These are phyloP conservation scores for Allantophomopsis lycopodina DNA, from an alignment of 2,329 filamentous ascomycete genomes.

Conservation along the genomic window DNA sequence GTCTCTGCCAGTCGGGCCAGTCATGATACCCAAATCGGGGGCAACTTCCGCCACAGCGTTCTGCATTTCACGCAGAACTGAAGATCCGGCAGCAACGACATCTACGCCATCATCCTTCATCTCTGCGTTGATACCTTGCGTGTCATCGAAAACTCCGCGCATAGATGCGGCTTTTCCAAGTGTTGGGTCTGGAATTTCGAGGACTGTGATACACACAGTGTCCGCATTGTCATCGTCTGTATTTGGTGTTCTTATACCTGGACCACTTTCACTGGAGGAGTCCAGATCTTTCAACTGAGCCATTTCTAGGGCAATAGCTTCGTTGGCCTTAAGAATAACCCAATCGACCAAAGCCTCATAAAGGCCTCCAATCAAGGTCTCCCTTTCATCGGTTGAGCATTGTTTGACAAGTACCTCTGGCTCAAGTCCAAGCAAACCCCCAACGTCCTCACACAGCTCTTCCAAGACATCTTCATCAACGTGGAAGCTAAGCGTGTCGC, in stretches of 20 bases:
- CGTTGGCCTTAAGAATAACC: constrained; percentile 82
- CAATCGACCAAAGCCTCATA: constrained; percentile 94
- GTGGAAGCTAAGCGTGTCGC: constrained; percentile 75
- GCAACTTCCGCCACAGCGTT: constrained; percentile 65
- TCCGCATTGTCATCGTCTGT: constrained; percentile 62
- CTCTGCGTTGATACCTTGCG: constrained; percentile 84
- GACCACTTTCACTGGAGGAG: constrained; percentile 51
- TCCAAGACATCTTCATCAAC: constrained; percentile 77
- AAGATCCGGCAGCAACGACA: constrained; percentile 60
- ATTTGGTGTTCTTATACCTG: constrained; percentile 46
- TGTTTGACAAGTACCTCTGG: constrained; percentile 68
- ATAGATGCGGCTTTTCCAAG: constrained; percentile 83
- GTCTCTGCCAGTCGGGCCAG: constrained; percentile 52
- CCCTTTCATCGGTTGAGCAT: constrained; percentile 73
- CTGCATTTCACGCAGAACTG: constrained; percentile 78
- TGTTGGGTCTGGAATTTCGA: constrained; percentile 70
- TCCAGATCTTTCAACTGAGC: constrained; percentile 49
- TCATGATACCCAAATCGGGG: constrained; percentile 65
- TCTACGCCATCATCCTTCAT: constrained; percentile 93
- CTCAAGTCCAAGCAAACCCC: constrained; percentile 73
- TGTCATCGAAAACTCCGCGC: constrained; percentile 85
- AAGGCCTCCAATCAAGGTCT: constrained; percentile 68
- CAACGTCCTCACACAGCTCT: constrained; percentile 80
- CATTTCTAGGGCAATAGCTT: constrained; percentile 67
- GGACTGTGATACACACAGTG: constrained; percentile 76